Conservation (phyloP, 1,139 yeast species). For the Pneumocystis canis region DNA sequence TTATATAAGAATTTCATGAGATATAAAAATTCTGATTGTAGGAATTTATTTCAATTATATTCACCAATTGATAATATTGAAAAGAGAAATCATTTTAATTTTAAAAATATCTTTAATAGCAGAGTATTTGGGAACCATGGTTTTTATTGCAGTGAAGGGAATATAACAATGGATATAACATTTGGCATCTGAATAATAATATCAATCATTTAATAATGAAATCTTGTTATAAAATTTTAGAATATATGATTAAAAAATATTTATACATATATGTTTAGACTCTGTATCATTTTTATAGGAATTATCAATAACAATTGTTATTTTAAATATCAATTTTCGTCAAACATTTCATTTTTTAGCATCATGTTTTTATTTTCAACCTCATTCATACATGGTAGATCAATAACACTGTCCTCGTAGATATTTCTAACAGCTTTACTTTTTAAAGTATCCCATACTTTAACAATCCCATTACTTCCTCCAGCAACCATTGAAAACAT, state of each 20-base stretch:
- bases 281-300: no score
- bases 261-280: no score
- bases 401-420: constrained; percentile 14
- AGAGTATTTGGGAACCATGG: no score
- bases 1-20: no score
- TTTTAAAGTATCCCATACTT: constrained; percentile 84
- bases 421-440: constrained; percentile 63
- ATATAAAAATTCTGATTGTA: no score
- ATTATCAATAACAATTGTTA: not conserved
- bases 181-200: not conserved
- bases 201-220: not conserved
- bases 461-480: constrained; percentile 72
- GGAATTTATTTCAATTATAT: no score
- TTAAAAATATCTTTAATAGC: not conserved
- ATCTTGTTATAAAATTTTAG: no score
- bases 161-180: not conserved
- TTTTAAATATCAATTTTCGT: not conserved
- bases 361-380: not conserved
- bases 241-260: no score
- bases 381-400: not conserved
- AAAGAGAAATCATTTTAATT: no score
- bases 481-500: constrained; percentile 77
- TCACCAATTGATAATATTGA: no score
- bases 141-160: no score
- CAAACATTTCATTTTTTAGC: not conserved